Conservation (phyloP, 1,284 basidiomycete genomes). For the Blastosporella zonata region DNA sequence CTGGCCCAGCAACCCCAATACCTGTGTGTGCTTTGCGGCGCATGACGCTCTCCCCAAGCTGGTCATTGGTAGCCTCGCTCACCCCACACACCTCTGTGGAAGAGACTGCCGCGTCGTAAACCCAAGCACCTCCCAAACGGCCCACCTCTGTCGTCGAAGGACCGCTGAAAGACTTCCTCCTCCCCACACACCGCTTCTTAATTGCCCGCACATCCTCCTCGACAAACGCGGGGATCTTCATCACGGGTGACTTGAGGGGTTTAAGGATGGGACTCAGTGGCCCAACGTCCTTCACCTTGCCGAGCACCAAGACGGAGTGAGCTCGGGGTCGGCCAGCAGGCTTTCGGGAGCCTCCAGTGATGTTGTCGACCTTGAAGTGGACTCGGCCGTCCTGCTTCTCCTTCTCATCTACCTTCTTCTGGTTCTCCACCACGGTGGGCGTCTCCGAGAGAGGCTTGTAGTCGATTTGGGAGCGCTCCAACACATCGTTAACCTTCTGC, state of each 20-base stretch:
- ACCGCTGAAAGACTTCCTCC: slow-evolving; percentile 46
- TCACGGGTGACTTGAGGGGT: slow-evolving; percentile 8
- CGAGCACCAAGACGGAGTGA: slow-evolving; percentile 24
- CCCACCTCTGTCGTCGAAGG: slow-evolving; percentile 21
- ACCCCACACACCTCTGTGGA: slow-evolving; percentile 31
- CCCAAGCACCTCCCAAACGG: slow-evolving; percentile 37
- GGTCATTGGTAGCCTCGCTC: slow-evolving; percentile 8
- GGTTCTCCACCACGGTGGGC: slow-evolving; percentile 20
- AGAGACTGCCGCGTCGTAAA: slow-evolving; percentile 48
- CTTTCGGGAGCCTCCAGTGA: slow-evolving; percentile 21
- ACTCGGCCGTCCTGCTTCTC: slow-evolving; percentile 23
- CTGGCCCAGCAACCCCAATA: slow-evolving; percentile 9
- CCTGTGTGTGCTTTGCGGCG: slow-evolving; percentile 15
- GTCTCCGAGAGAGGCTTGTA: slow-evolving; percentile 50
- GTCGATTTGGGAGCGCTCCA: slow-evolving; percentile 50
- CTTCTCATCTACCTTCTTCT: slow-evolving; percentile 12
- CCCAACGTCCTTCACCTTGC: slow-evolving; percentile 9
- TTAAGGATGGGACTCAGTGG: neutral
- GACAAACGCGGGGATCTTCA: slow-evolving; percentile 4
- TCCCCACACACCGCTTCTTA: slow-evolving; percentile 56
- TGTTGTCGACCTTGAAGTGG: slow-evolving; percentile 27
- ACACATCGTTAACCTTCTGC: slow-evolving; percentile 50
- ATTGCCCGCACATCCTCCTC: slow-evolving; percentile 35
- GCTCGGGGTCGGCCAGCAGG: slow-evolving; percentile 26
- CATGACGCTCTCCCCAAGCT: slow-evolving; percentile 10